Base-by-base conservation (phyloP, 495 filamentous ascomycete genomes). In the Aspergillus sclerotiicarbonarius region DNA sequence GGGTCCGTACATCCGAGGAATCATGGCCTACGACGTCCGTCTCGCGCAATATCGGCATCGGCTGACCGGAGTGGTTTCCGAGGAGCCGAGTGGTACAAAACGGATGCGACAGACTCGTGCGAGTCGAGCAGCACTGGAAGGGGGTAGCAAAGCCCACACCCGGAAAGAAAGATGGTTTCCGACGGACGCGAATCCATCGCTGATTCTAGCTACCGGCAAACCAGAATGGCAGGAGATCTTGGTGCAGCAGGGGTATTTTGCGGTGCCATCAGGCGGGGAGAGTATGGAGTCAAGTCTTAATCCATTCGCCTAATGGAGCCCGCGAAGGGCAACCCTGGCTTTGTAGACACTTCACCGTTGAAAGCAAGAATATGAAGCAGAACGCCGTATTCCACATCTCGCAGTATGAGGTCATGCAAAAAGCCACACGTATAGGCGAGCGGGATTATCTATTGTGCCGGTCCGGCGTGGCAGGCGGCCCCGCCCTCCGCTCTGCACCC, bases 41-140 rank as follows among this genome's bases (percentile, higher is more conserved):
- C 79, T 92, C 0, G 84, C 89, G 50, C 77, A 86, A 59, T 82
- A 90, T 59, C 80, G 92, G 0, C 61, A 84, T 13, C 80, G 79
- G 15, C 65, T 90, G 3, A 85, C 85, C 57, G 83, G 73, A 13
- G 65, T 93, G 2, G 68, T 92, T 16, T 82, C 82, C 37, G 71
- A 77, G 32, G 80, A 78, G 15, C 80, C 75, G 3, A 76, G 71
- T 21, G 66, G 65, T 8, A 73, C 75, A 12, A 92, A 91, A 68
- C 80, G 84, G 16, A 80, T 84, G 64, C 76, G 94, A 21, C 92
- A 80, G 0, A 97, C 94, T 0, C 75, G 92, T 43, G 83, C 90
- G 19, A 89, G 90, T 29, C 82, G 91, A 37, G 89, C 88, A 12
- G 95, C 93, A 0, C 77, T 92, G 0, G 92, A 96, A 63, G 92